Percentiles rank a stretch among this genome's conserved stretches.
These are phyloP conservation scores for Claviceps cyperi DNA, from an alignment of 2,329 filamentous ascomycete genomes.

Conservation along the genomic window DNA sequence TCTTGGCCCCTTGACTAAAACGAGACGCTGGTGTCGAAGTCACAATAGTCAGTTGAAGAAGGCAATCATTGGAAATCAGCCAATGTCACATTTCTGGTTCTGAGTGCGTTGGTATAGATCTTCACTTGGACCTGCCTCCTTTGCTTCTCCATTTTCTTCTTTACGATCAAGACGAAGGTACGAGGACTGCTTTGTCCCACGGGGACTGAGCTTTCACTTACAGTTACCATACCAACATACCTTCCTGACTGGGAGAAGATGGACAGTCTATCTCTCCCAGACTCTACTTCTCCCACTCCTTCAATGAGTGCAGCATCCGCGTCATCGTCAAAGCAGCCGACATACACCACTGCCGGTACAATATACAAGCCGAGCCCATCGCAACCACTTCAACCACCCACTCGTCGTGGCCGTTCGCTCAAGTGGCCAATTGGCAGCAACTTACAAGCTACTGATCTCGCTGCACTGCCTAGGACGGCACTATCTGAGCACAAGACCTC, in stretches of 20 bases:
- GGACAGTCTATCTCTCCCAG: constrained; percentile 12
- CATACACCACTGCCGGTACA: constrained; percentile 43
- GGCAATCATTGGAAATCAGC: constrained; percentile 5
- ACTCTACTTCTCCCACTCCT: constrained; percentile 12
- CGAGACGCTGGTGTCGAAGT: background rate
- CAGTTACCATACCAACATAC: background rate
- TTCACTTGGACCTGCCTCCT: constrained; percentile 19
- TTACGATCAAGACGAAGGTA: constrained; percentile 5
- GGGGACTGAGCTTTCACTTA: background rate
- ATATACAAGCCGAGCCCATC: constrained; percentile 34
- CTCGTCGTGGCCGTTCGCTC: constrained; percentile 32
- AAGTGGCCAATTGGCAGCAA: constrained; percentile 22
- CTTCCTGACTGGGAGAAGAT: constrained; percentile 12
- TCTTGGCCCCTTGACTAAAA: background rate
- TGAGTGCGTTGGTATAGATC: background rate
- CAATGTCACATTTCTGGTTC: background rate
- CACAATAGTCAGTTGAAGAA: constrained; percentile 4
- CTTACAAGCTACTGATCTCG: constrained; percentile 17
- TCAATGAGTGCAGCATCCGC: constrained; percentile 10
- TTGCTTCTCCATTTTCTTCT: constrained; percentile 9
- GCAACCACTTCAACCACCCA: constrained; percentile 34
- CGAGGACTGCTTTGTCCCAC: background rate
- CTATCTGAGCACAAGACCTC: constrained; percentile 18
- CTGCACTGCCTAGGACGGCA: constrained; percentile 22
- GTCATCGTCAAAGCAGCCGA: constrained; percentile 20